phyloP scores from a whole-genome alignment of 2,329 filamentous ascomycete species.

The Trichoderma sp. region DNA sequence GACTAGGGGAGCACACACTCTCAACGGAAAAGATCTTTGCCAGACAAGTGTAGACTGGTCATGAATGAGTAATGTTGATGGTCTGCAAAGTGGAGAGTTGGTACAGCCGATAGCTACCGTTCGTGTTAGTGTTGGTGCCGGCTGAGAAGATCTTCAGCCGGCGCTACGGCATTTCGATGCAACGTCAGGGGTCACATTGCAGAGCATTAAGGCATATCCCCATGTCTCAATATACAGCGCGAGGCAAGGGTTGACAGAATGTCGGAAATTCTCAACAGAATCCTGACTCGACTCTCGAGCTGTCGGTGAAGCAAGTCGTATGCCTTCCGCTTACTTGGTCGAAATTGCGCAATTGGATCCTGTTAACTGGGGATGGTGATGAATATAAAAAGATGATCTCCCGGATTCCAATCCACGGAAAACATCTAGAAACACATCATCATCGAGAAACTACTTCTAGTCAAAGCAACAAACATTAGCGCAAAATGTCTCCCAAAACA shows the following conservation, averaged over 20 bases:
- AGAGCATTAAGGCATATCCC: background rate
- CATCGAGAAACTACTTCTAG: background rate
- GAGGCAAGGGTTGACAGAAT: background rate
- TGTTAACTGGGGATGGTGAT: no score
- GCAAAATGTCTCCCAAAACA: background rate
- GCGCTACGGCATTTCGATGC: background rate
- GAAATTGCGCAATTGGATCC: background rate
- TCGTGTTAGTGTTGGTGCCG: background rate
- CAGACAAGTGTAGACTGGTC: background rate
- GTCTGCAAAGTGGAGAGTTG: background rate
- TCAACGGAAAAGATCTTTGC: background rate
- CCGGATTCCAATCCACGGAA: rapidly evolving
- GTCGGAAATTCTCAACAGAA: background rate
- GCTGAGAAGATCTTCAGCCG: background rate
- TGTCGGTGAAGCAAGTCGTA: background rate
- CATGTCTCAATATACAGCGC: background rate
- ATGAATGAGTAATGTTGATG: background rate
- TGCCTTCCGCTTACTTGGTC: background rate
- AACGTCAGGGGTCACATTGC: background rate
- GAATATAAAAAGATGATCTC: background rate
- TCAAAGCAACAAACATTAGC: background rate
- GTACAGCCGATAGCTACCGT: background rate
- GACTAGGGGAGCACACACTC: background rate
- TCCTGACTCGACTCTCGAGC: background rate
- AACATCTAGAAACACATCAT: background rate